Percentiles rank a stretch among this genome's conserved stretches.
Evolutionary conservation across 306 rosid species (phyloP).

Genomic region (Quillaja saponaria): DNA sequence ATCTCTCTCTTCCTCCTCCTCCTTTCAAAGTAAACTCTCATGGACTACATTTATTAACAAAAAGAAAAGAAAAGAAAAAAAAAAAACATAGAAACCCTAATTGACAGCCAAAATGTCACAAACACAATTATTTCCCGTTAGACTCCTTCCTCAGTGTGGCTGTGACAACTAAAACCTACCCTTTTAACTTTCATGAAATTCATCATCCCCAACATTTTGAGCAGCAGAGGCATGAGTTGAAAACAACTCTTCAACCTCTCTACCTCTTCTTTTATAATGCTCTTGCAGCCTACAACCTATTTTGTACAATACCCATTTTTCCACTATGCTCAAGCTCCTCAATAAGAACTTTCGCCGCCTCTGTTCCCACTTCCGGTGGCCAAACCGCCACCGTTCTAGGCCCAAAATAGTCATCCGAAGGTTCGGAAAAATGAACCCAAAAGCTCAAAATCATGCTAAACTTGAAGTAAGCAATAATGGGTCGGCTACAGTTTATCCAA

Average conservation of each 20-base stretch:
- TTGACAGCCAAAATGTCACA: slow-evolving; percentile 48
- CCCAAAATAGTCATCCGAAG: slow-evolving; percentile 50
- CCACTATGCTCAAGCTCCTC: slow-evolving; percentile 60
- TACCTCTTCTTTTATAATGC: slow-evolving; percentile 7
- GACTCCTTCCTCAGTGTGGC: slow-evolving; percentile 4
- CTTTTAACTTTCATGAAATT: background rate
- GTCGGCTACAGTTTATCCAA: slow-evolving; percentile 52
- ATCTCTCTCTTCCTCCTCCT: too few species aligned
- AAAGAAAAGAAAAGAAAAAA: too few species aligned
- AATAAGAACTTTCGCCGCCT: slow-evolving; percentile 60
- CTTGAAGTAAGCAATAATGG: slow-evolving; percentile 34
- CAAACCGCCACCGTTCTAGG: slow-evolving; percentile 46
- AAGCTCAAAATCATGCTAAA: slow-evolving; percentile 20
- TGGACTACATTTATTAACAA: too few species aligned
- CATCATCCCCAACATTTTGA: slow-evolving; percentile 11
- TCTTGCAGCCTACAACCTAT: slow-evolving; percentile 12
- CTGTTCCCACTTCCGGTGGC: slow-evolving; percentile 62
- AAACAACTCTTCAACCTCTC: slow-evolving; percentile 30
- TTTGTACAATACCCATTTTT: slow-evolving; percentile 16
- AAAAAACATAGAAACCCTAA: too few species aligned
- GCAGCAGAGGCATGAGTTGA: slow-evolving; percentile 25
- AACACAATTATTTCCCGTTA: slow-evolving; percentile 21
- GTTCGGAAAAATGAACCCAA: slow-evolving; percentile 37
- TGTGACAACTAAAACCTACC: background rate
- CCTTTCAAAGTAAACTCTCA: too few species aligned